phyloP scores from a whole-genome alignment of 1,284 basidiomycete genomes.

The Chalciporus sp. region DNA sequence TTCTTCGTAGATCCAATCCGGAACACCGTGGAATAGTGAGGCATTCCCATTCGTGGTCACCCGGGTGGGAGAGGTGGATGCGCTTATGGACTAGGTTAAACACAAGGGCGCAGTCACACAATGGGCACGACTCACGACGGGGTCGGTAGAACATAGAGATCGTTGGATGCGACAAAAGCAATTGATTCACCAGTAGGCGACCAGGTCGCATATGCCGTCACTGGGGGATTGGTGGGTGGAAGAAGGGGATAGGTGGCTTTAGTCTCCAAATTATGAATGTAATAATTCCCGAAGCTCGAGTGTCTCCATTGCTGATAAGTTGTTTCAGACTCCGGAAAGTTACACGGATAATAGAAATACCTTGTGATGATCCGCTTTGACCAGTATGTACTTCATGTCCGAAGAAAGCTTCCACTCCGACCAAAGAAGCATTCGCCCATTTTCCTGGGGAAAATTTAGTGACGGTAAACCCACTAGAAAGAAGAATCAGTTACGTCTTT shows the following conservation, averaged over 20 bases:
- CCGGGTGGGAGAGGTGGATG: slow-evolving; percentile 58
- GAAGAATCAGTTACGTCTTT: slow-evolving; percentile 54
- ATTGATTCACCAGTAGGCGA: slow-evolving; percentile 81
- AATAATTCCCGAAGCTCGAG: slow-evolving; percentile 88
- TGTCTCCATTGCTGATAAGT: slow-evolving; percentile 83
- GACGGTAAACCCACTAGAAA: background rate
- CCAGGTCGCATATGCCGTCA: slow-evolving; percentile 82
- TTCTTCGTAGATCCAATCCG: slow-evolving; percentile 98
- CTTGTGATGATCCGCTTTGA: slow-evolving; percentile 76
- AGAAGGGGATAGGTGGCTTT: slow-evolving; percentile 70
- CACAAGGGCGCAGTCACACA: background rate
- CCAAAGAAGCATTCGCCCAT: slow-evolving; percentile 56
- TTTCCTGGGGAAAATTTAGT: slow-evolving; percentile 45
- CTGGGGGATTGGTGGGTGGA: slow-evolving; percentile 65
- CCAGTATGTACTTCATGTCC: slow-evolving; percentile 84
- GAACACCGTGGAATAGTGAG: slow-evolving; percentile 91
- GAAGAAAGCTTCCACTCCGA: slow-evolving; percentile 78
- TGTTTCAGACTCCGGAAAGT: background rate
- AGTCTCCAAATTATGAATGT: slow-evolving; percentile 70
- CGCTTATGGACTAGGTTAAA: slow-evolving; percentile 30
- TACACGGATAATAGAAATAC: slow-evolving; percentile 37
- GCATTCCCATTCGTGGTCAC: slow-evolving; percentile 83
- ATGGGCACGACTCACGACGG: slow-evolving; percentile 48
- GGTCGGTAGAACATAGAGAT: slow-evolving; percentile 78
- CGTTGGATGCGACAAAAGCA: slow-evolving; percentile 82